Evolutionary conservation across 805 yeast genomes (phyloP), one percentile per base, ranked within the genome.

Genomic region (Metschnikowia picachoensis): DNA sequence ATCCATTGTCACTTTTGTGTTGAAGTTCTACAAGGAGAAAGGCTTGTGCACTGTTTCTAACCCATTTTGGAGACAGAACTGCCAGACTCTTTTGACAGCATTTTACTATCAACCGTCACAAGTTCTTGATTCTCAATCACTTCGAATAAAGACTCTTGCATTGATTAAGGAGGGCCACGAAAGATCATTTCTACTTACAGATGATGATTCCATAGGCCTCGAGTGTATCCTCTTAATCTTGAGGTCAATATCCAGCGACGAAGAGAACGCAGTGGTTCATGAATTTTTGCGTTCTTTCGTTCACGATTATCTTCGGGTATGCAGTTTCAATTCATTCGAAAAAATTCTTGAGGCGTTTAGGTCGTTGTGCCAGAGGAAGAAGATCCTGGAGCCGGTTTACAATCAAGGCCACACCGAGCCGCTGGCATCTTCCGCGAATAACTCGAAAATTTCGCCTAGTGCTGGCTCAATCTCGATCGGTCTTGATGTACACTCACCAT

Each of bases 11-110:
- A 52, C 61, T 5, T 71, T 67, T 42, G 72, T 85, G 3, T 59
- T 85, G 27, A 61, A 67, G 3, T 74, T 66, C 52, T 82, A 79
- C 58, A 62, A 65, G 4, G 66, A 69, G 11, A 77, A 78, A 43
- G 72, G 75, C 43, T 57, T 74, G 29, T 84, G 91, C 56, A 71
- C 82, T 2, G 77, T 80, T 10, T 59, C 81, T 6, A 62, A 75
- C 29, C 66, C 74, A 0, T 60, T 70, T 8, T 84, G 90, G 87
- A 64, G 65, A 39, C 68, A 62, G 2, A 77, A 78, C 50, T 65
- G 79, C 35, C 59, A 61, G 7, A 60, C 63, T 29, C 53, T 84
- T 2, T 60, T 83, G 31, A 64, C 68, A n/a, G 64, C 68, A 7
- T 81, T 78, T 55, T 74, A 67, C 56, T 58, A 62, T 56, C 15